Evolutionary conservation across 2,329 filamentous ascomycete species (phyloP), one percentile per base, ranked within the genome.

Genomic region (Hymenoscyphus repandus): DNA sequence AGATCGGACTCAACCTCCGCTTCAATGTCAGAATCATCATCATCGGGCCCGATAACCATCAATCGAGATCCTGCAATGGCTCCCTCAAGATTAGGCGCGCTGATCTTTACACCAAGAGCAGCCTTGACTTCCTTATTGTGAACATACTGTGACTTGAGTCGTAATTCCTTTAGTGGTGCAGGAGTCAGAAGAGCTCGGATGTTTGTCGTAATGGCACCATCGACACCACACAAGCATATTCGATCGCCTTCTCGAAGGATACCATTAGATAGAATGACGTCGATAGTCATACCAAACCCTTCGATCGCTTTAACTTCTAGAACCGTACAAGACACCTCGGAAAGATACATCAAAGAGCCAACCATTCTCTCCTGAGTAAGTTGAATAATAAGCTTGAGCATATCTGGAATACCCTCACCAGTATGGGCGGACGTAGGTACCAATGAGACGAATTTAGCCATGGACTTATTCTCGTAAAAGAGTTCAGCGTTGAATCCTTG

Each of bases 81-180:
- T 55, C 89, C 86, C 69, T 99, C 93, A 18, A 99, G 86, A 57
- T 91, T 90, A 62, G 96, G 95, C 40, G 92, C 93, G 57, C 90
- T 90, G 67, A 99, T 97, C 81, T 99, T 99, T 70, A 99, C 90
- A 86, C 93, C 93, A 65, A 99, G 81, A 7, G 93, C 90, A 17
- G 95, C 93, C 78, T 96, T 99, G 74, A 96, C 91, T 70, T 96
- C 90, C 76, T 99, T 97, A 76, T 99, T 96, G 76, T 99, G 95
- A 30, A 99, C 92, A 65, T 99, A 99, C 56, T 85, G 80, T 2
- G 91, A 96, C 74, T 97, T 97, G 64, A 99, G 82, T 69, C 95
- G 90, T 58, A 99, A 72, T 69, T 99, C 93, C 67, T 90, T 93
- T 68, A 99, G 83, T 54, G 90, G 88, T 10, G 90, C 91, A 1